Percentiles rank a stretch among this genome's conserved stretches.
These are phyloP conservation scores for Suillus subaureus DNA, from an alignment of 768 basidiomycete genomes.

Conservation along the genomic window DNA sequence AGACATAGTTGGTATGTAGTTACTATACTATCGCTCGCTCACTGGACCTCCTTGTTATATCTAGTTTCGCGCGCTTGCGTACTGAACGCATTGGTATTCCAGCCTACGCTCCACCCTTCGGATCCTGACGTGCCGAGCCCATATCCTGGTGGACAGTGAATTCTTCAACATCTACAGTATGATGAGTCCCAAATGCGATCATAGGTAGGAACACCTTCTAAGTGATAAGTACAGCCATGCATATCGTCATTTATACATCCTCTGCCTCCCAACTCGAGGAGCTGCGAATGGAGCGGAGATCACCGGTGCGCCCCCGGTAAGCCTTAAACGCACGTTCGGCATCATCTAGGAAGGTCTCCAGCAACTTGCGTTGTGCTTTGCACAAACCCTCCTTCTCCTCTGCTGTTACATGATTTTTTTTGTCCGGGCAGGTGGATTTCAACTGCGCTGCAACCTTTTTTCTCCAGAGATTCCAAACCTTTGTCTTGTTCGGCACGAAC, in stretches of 20 bases:
- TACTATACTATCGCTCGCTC: not conserved
- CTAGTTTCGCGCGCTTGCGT: not conserved
- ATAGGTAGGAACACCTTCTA: not conserved
- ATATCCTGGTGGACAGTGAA: not conserved
- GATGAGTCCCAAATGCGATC: not conserved
- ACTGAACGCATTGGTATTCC: not conserved
- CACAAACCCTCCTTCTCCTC: constrained; percentile 14
- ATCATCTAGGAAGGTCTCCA: constrained; percentile 19
- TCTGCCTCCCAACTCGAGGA: not conserved
- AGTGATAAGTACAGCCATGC: not conserved
- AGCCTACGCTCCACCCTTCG: not conserved
- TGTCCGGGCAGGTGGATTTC: constrained; percentile 2
- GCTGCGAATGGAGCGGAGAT: not conserved
- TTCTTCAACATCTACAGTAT: not conserved
- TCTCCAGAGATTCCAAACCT: constrained; percentile 29
- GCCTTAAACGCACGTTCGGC: constrained; percentile 19
- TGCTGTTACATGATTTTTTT: constrained; percentile 8
- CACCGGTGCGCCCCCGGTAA: not conserved
- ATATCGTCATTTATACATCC: not conserved
- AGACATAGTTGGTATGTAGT: not conserved
- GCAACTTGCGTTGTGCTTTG: constrained; percentile 13
- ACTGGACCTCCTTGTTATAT: not conserved
- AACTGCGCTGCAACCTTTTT: constrained; percentile 23
- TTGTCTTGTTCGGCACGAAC: constrained; percentile 27
- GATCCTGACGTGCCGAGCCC: not conserved